These are phyloP conservation scores for Centrapalus pauciflorus DNA, from an alignment of 129 eudicot species.

Conservation along the genomic window DNA sequence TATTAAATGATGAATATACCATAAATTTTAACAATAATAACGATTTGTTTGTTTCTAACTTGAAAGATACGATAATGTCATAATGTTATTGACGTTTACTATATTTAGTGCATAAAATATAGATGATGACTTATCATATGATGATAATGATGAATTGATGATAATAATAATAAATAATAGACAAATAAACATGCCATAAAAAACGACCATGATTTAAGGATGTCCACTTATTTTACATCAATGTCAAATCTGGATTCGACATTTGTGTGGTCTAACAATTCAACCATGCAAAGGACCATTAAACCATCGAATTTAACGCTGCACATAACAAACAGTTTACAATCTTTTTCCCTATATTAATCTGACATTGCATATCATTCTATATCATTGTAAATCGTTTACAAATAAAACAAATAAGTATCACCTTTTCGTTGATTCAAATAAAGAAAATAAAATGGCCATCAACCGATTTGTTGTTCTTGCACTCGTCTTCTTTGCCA, in stretches of 20 bases:
- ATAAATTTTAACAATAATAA: too few relatives aligned
- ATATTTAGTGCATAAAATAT: too few relatives aligned
- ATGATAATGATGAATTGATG: too few relatives aligned
- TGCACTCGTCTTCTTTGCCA: conserved; percentile 33
- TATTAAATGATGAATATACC: too few relatives aligned
- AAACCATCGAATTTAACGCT: conserved; percentile 14
- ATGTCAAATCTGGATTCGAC: neutral
- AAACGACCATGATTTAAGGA: neutral
- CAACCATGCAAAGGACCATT: conserved; percentile 1
- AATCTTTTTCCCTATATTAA: conserved; percentile 8
- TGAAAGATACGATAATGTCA: too few relatives aligned
- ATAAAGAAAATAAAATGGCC: conserved; percentile 37
- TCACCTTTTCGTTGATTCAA: conserved; percentile 7
- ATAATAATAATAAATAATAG: too few relatives aligned
- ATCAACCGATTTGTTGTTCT: conserved; percentile 35
- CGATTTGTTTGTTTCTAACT: too few relatives aligned
- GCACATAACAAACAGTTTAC: conserved; percentile 17
- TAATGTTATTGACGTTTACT: too few relatives aligned
- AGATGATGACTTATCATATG: too few relatives aligned
- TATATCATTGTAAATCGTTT: conserved; percentile 21
- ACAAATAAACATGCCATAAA: conserved; percentile 7
- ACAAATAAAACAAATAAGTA: conserved; percentile 10
- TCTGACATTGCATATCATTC: conserved; percentile 1
- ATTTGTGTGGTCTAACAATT: conserved; percentile 14
- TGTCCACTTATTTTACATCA: neutral